phyloP scores from a whole-genome alignment of 805 yeast genomes.

The Kodamaea kaohsiungensis region DNA sequence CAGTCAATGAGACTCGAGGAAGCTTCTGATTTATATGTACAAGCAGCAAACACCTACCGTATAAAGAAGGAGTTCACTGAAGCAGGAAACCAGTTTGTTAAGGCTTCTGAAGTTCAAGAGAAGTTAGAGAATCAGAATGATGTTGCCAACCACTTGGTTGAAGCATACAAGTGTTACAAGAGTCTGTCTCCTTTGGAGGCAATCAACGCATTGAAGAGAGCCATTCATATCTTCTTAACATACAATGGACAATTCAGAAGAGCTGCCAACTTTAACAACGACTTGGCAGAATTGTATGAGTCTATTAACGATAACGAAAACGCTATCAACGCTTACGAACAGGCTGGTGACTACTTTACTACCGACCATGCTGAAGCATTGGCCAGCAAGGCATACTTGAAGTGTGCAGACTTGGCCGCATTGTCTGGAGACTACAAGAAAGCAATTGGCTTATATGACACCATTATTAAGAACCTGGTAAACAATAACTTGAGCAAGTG shows the following conservation, averaged over 20 bases:
- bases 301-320: constrained; percentile 60
- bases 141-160: constrained; percentile 86
- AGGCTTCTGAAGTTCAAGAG: constrained; percentile 79
- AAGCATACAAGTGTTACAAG: constrained; percentile 86
- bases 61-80: constrained; percentile 66
- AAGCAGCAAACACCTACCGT: constrained; percentile 91
- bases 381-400: constrained; percentile 82
- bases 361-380: constrained; percentile 93
- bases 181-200: constrained; percentile 73
- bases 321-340: constrained; percentile 80
- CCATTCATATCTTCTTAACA: constrained; percentile 77
- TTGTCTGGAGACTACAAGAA: constrained; percentile 62
- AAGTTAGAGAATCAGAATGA: constrained; percentile 82
- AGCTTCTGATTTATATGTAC: constrained; percentile 85
- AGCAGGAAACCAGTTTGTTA: constrained; percentile 84
- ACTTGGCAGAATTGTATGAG: constrained; percentile 85
- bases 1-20: constrained; percentile 74
- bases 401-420: constrained; percentile 88
- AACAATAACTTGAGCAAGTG: constrained; percentile 79
- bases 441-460: constrained; percentile 78
- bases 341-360: constrained; percentile 94
- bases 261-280: constrained; percentile 92
- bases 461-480: constrained; percentile 72
- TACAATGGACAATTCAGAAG: constrained; percentile 92
- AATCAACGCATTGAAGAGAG: constrained; percentile 71